Base-by-base conservation (phyloP, 805 yeast species). In the Zygoascus tannicola region DNA sequence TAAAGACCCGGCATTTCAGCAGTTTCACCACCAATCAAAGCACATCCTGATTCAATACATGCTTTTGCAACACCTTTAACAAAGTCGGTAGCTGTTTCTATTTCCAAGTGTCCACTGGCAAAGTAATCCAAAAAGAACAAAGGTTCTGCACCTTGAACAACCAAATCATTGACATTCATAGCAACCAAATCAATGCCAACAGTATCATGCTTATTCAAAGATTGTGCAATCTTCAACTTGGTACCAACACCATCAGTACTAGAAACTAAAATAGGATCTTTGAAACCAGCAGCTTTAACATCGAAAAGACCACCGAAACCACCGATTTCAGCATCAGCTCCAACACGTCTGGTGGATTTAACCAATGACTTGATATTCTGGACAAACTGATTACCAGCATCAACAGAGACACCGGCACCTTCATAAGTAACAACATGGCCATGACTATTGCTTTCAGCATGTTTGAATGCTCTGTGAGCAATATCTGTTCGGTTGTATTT, bases 181-280 rank as follows among this genome's bases (percentile, higher is more conserved):
- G 97, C 99, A 41, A 92, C 99, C 51, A 92, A 75, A 66, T 92
- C 99, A 55, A 92, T 86, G 61, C 99, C 99, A 36, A 92, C 99
- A n/a, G 98, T 90, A 62, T 86, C 79, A 61, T 94, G 97, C 46
- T 83, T 84, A 56, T 81, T 71, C 67, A 88, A 73, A 52, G 77
- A 78, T 69, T 92, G 97, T 1, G 97, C 98, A 60, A 94, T 79
- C 72, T 87, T 80, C 53, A 92, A 76, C 68, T 92, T 92, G 48
- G 98, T 90, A 53, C 99, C 99, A 46, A 92, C 97, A 67, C 99
- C 99, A 67, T 92, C 99, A 38, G 99, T 92, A 47, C 98, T 97
- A 47, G 92, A 96, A 35, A 92, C 97, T 47, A 92, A 70, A 45
- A 92, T 66, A 18, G 86, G 76, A 53, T 79, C 78, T 38, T 65